phyloP scores from a whole-genome alignment of 768 basidiomycete species.

The Tricholoma terreum region DNA sequence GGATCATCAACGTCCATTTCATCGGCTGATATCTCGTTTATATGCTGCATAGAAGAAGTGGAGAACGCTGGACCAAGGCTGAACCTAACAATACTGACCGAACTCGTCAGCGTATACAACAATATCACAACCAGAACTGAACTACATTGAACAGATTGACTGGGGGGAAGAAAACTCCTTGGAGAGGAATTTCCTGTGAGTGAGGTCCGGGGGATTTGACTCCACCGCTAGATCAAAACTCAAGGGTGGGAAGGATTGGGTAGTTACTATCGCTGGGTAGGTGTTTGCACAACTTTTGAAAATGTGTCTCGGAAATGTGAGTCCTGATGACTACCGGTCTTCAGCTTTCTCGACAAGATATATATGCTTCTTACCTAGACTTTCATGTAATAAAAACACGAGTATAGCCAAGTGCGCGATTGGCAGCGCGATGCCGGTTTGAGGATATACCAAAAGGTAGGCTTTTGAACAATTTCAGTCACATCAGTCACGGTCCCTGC shows the following conservation, averaged over 20 bases:
- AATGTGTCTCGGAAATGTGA: neutral
- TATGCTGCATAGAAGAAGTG: too few relatives aligned
- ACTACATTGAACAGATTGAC: neutral
- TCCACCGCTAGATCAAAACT: neutral
- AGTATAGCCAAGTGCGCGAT: neutral
- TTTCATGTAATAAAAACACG: neutral
- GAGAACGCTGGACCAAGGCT: too few relatives aligned
- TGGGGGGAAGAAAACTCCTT: neutral
- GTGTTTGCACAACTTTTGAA: neutral
- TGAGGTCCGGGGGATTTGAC: too few relatives aligned
- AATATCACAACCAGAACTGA: neutral
- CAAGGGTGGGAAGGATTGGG: too few relatives aligned
- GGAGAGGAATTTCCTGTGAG: neutral
- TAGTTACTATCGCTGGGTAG: too few relatives aligned
- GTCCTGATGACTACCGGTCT: neutral
- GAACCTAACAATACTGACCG: too few relatives aligned
- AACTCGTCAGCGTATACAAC: too few relatives aligned
- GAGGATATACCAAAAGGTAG: neutral
- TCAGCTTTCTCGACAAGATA: neutral
- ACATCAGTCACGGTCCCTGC: too few relatives aligned
- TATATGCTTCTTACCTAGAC: neutral
- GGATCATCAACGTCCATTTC: too few relatives aligned
- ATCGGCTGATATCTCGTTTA: too few relatives aligned
- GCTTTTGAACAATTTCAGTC: too few relatives aligned
- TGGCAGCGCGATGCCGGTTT: neutral